These are phyloP conservation scores for Chrysanthemum lavandulifolium DNA, from an alignment of 129 eudicot genomes.

Conservation along the genomic window DNA sequence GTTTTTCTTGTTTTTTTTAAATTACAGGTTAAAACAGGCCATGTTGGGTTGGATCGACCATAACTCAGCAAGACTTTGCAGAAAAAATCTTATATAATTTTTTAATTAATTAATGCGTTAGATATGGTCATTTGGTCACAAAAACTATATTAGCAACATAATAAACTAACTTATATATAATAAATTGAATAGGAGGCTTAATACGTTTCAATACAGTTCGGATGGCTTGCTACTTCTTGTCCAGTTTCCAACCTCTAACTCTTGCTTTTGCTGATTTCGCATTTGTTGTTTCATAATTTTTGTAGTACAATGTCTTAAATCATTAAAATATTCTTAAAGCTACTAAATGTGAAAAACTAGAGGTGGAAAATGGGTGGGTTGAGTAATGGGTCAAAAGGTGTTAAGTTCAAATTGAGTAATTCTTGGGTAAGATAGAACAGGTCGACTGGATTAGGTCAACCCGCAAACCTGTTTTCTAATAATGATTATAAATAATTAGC, in stretches of 20 bases:
- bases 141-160: no score
- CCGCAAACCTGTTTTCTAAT: background rate
- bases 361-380: background rate
- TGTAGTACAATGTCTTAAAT: background rate
- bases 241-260: constrained; percentile 27
- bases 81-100: no score
- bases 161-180: no score
- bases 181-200: no score
- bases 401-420: background rate
- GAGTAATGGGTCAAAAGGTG: background rate
- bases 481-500: background rate
- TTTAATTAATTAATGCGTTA: no score
- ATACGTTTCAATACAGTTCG: background rate
- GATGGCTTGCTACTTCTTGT: constrained; percentile 32
- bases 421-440: background rate
- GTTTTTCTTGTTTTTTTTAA: no score
- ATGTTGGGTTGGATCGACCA: no score
- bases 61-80: no score
- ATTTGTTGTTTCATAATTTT: constrained; percentile 1
- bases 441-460: background rate
- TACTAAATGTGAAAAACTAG: background rate
- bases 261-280: background rate
- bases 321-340: background rate
- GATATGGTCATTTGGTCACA: no score
- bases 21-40: no score